Conservation (phyloP, 2,329 filamentous ascomycete genomes). For the Alternaria dauci region DNA sequence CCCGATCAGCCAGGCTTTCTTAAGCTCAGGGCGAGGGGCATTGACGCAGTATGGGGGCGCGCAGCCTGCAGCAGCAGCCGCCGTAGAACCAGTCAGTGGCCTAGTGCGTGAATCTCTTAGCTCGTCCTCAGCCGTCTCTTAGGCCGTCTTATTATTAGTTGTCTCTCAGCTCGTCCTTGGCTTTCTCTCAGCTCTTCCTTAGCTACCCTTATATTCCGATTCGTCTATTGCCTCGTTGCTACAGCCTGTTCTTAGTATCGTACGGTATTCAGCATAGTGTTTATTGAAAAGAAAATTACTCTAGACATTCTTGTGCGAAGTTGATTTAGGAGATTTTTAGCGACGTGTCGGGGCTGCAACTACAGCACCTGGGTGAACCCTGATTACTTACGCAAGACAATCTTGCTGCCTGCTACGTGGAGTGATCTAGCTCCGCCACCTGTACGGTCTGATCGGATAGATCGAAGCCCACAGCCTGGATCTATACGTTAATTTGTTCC, state of each 20-base stretch:
- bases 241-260: no score
- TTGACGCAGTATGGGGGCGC: background rate
- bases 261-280: no score
- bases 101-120: background rate
- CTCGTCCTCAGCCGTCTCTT: no score
- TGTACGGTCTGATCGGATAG: background rate
- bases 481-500: background rate
- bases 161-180: no score
- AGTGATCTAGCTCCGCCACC: background rate
- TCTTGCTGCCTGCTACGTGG: background rate
- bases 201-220: no score
- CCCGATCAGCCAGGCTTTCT: constrained; percentile 3
- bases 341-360: background rate
- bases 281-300: no score
- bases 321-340: background rate
- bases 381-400: background rate
- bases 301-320: no score
- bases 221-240: no score
- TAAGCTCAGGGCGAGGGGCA: constrained; percentile 2
- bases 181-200: no score
- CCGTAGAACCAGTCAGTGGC: background rate
- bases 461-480: background rate
- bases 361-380: no score
- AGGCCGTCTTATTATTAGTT: no score
- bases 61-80: background rate